Conservation (phyloP, 306 rosid genomes). For the Arachis hypogaea region DNA sequence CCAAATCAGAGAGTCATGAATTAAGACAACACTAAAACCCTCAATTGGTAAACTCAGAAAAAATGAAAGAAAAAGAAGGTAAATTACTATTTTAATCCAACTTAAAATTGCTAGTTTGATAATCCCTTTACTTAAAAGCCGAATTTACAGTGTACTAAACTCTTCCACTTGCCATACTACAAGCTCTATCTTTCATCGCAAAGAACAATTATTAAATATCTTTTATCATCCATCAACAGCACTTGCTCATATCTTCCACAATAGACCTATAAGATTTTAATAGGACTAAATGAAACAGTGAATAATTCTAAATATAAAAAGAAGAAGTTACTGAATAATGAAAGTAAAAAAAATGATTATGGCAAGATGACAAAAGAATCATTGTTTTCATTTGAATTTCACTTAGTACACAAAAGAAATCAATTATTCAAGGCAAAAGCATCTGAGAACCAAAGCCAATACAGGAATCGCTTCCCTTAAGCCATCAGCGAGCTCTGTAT, state of each 20-base stretch:
- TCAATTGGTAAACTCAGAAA: slow-evolving; percentile 1
- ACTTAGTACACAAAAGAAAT: no score
- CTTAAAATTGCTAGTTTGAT: neutral
- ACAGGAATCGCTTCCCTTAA: no score
- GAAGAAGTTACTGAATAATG: no score
- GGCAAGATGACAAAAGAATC: no score
- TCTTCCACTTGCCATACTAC: neutral
- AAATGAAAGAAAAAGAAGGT: neutral
- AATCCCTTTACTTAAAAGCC: neutral
- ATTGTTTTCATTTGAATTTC: no score
- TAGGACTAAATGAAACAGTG: neutral
- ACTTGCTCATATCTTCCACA: slow-evolving; percentile 6
- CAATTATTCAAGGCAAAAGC: no score
- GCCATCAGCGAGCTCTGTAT: no score
- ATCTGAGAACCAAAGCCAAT: no score
- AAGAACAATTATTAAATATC: neutral
- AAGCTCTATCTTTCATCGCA: slow-evolving; percentile 13
- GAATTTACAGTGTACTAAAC: neutral
- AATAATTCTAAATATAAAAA: no score
- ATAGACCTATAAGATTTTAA: neutral
- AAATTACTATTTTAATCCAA: slow-evolving; percentile 4
- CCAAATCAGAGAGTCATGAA: neutral
- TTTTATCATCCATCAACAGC: neutral
- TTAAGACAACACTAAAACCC: slow-evolving; percentile 2
- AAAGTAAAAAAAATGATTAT: no score